phyloP scores from a whole-genome alignment of 2,329 filamentous ascomycete species.

The Curvularia verruculosa region DNA sequence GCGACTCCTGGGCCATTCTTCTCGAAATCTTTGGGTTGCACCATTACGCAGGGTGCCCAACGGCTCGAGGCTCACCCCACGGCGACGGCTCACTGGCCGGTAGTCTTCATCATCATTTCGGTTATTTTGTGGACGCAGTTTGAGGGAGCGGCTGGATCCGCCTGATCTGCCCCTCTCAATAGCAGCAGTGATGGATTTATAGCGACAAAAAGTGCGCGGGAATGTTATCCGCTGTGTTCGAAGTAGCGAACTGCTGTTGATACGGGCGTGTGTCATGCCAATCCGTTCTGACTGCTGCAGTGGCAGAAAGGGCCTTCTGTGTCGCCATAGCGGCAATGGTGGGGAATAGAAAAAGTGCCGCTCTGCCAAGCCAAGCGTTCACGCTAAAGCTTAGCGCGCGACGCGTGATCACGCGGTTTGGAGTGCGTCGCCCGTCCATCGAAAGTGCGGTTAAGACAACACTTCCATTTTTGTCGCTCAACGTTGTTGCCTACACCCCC shows the following conservation, averaged over 20 bases:
- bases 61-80: slow-evolving; percentile 12
- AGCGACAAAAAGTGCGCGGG: slow-evolving; percentile 29
- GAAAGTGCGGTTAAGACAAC: neutral
- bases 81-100: slow-evolving; percentile 3
- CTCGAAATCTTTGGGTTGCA: slow-evolving; percentile 7
- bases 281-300: neutral
- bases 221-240: slow-evolving; percentile 20
- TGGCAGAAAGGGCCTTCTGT: neutral
- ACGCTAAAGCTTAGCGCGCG: slow-evolving; percentile 1
- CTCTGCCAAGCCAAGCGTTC: slow-evolving; percentile 10
- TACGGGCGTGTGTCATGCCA: slow-evolving; percentile 31
- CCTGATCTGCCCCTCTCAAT: slow-evolving; percentile 39
- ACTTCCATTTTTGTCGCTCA: neutral
- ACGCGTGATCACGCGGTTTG: slow-evolving; percentile 24
- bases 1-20: neutral
- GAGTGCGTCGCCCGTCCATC: neutral
- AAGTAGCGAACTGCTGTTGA: slow-evolving; percentile 24
- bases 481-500: neutral
- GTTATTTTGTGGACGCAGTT: slow-evolving; percentile 15
- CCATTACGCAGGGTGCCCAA: slow-evolving; percentile 16
- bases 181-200: slow-evolving; percentile 42
- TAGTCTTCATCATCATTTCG: neutral
- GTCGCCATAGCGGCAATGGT: neutral
- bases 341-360: slow-evolving; percentile 12
- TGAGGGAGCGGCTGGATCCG: slow-evolving; percentile 17